Evolutionary conservation across 768 basidiomycete species (phyloP), one percentile per base, ranked within the genome.

Genomic region (Suillus paluster): DNA sequence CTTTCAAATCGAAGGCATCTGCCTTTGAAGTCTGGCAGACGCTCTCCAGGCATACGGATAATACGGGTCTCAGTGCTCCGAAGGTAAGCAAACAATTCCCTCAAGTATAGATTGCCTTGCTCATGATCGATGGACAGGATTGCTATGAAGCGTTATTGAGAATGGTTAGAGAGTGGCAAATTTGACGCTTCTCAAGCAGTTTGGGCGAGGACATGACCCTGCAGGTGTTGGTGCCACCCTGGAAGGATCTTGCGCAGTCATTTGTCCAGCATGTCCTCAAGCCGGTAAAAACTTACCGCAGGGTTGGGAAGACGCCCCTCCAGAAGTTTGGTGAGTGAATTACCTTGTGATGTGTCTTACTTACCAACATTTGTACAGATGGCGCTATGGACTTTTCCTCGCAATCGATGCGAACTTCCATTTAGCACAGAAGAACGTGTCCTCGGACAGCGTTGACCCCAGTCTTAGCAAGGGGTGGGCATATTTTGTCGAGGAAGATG

Each of bases 251-350:
- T 66, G 70, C 11, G 73, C 72, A 0, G 61, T 77, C 1, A 56
- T 63, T 4, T 79, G 77, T 55, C 74, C 74, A 2, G 74, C 75
- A 3, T 80, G 79, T 61, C 79, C 78, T 1, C 71, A 72, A 0
- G 73, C 72, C 0, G 71, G 64, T 0, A 63, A 70, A 0, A 78
- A 78, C 60, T 56, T 79, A 3, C 70, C 69, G 0, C 49, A 56
- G 1, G 64, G 64, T 34, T 78, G 59, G 60, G 36, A 33, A 6
- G 41, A 58, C 7, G 59, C 42, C 7, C 14, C 14, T n/a, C 50
- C 17, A 6, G 50, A 27, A 53, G 14, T 5, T 10, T 23, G 50
- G 38, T 41, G n/a, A n/a, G n/a, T n/a, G n/a, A n/a, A n/a, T n/a
- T n/a, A n/a, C n/a, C n/a, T n/a, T n/a, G n/a, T n/a, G n/a, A n/a